Base-by-base conservation (phyloP, 2,329 filamentous ascomycete species). In the Aspergillus eucalypticola region DNA sequence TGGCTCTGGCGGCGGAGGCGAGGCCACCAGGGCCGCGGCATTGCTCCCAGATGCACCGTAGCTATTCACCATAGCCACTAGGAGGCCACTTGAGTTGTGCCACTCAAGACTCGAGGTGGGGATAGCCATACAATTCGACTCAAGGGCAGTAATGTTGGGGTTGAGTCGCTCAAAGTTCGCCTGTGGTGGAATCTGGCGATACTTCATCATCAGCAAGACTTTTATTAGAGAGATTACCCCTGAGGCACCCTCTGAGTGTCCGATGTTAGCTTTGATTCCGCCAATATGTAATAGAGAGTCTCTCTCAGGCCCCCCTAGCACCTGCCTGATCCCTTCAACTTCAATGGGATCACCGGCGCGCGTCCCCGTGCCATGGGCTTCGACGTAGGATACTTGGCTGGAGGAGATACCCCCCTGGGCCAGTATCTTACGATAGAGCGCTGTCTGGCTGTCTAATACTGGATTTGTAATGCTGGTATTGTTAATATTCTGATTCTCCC, bases 231-330 rank as follows among this genome's bases (percentile, higher is more conserved):
- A 63, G 2, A 66, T 67, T 1, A 69, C 65, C 1, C 73, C 73
- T 1, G 72, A 67, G 0, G 69, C 65, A 0, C 62, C 64, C 58
- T 73, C 72, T 1, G 60, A 44, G 50, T 75, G 73, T 3, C 73
- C 73, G 11, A 73, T 65, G 41, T 64, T 65, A 5, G 60, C 69
- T 39, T 73, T 74, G 13, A 39, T 7, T 39, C 35, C 35, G 5
- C 35, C 35, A 5, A 39, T 39, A 8, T 39, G 35, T 8, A 39
- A 15, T 4, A 39, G 35, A n/a, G 35, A n/a, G 13, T 5, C 35
- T 39, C 35, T 39, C 13, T 39, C 11, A 10, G 35, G 35, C 4
- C 35, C 35, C 35, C 35, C 35, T 39, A 39, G 13, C 5, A n/a
- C 35, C 35, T 39, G 35, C 15, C 35, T 13, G 35, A 39, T 39